phyloP scores from a whole-genome alignment of 169 alveolate genomes.

The Cyclospora cayetanensis region DNA sequence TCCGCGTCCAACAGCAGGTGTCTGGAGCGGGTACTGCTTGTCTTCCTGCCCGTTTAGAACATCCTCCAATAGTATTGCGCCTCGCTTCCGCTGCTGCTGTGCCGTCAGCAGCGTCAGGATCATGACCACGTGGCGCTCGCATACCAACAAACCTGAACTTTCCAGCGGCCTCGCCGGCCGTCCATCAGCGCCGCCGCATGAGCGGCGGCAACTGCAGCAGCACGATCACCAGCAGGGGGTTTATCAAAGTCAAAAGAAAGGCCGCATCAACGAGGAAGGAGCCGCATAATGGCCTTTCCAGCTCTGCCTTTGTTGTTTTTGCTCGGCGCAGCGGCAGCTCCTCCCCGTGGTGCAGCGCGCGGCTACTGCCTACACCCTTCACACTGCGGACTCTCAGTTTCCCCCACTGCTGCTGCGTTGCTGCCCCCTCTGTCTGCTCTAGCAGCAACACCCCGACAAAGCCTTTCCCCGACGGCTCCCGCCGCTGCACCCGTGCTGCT shows the following conservation, averaged over 20 bases:
- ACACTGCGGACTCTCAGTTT: neutral
- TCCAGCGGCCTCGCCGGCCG: no score
- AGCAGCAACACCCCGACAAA: neutral
- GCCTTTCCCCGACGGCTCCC: neutral
- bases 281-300: neutral
- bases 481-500: neutral
- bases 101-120: neutral
- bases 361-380: neutral
- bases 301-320: neutral
- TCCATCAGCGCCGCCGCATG: neutral
- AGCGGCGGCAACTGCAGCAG: neutral
- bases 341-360: neutral
- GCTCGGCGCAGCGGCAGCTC: neutral
- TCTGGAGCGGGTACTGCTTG: neutral
- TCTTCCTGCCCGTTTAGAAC: neutral
- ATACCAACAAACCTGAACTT: neutral
- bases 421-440: neutral
- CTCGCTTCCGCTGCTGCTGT: neutral
- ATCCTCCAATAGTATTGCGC: neutral
- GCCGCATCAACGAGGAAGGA: neutral
- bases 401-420: neutral
- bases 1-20: neutral
- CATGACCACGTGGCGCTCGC: neutral
- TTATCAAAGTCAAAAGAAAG: neutral
- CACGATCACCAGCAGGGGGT: neutral